These are phyloP conservation scores for Leccinum pachyderme DNA, from an alignment of 1,284 basidiomycete species.

Conservation along the genomic window DNA sequence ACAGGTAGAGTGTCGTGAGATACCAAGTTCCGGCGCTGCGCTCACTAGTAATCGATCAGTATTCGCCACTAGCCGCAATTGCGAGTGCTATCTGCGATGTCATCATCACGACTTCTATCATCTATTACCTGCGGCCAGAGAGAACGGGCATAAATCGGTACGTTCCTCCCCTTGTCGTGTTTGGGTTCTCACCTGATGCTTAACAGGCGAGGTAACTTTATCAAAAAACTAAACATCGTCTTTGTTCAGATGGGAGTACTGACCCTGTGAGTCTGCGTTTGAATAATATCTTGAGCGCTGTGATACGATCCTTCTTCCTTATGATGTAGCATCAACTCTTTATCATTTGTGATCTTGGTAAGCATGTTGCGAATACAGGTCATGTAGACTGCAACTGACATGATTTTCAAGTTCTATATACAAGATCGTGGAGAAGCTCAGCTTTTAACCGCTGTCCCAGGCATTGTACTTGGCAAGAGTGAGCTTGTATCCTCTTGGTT, in stretches of 20 bases:
- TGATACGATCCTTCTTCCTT: neutral
- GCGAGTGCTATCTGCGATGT: constrained; percentile 21
- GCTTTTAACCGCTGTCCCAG: constrained; percentile 11
- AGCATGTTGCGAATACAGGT: neutral
- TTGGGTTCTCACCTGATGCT: too few species aligned
- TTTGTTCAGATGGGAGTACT: constrained; percentile 29
- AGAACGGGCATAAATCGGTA: constrained; percentile 20
- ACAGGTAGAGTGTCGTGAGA: constrained; percentile 4
- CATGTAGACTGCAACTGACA: neutral
- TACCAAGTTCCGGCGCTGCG: too few species aligned
- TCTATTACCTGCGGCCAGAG: constrained; percentile 20
- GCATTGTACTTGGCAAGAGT: constrained; percentile 17
- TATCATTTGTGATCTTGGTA: constrained; percentile 11
- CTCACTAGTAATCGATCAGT: constrained; percentile 7
- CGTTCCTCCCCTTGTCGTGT: neutral
- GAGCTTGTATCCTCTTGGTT: neutral
- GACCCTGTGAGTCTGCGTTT: constrained; percentile 14
- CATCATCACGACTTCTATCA: constrained; percentile 19
- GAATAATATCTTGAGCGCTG: neutral
- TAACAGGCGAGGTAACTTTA: constrained; percentile 6
- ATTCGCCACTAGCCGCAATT: constrained; percentile 4
- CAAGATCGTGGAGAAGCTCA: constrained; percentile 2
- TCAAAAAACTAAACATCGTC: constrained; percentile 17
- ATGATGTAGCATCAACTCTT: constrained; percentile 13
- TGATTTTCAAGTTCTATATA: constrained; percentile 11